A percentile compares a stretch with the other conserved stretches of the same genome.
phyloP scores from a whole-genome alignment of 352 stramenopile genomes.

The Phytophthora multivora region DNA sequence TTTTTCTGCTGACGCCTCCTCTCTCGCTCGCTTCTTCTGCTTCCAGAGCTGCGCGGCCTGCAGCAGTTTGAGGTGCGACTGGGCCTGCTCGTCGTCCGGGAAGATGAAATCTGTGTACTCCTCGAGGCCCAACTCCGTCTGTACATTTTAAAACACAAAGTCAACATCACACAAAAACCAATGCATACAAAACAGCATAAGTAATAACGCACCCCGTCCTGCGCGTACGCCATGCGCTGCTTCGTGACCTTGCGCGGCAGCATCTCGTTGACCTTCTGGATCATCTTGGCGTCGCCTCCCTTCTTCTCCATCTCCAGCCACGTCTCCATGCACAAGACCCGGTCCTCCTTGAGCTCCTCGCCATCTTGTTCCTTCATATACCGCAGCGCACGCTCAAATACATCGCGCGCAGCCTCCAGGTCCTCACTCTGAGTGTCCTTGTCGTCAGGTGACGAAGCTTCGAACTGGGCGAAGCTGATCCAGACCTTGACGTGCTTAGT shows the following conservation, averaged over 20 bases:
- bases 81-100: conserved; percentile 96
- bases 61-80: conserved; percentile 97
- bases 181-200: neutral
- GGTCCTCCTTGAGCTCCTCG: conserved; percentile 92
- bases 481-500: conserved; percentile 98
- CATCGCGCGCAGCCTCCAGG: conserved; percentile 78
- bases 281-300: conserved; percentile 49
- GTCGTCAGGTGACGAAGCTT: conserved; percentile 42
- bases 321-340: conserved; percentile 96
- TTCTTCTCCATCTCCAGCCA: conserved; percentile 95
- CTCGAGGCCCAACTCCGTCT: conserved; percentile 93
- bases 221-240: conserved; percentile 93
- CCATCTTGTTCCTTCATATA: conserved; percentile 88
- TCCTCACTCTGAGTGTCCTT: conserved; percentile 38
- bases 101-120: conserved; percentile 99
- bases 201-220: conserved; percentile 79
- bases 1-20: conserved; percentile 41
- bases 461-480: conserved; percentile 92
- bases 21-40: conserved; percentile 73
- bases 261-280: conserved; percentile 93
- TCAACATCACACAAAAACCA: conserved; percentile 19
- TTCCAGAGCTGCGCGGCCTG: conserved; percentile 98
- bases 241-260: conserved; percentile 97
- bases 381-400: conserved; percentile 92
- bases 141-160: conserved; percentile 7